phyloP scores from a whole-genome alignment of 2,329 filamentous ascomycete species.

The Ceratocystis lukuohia region DNA sequence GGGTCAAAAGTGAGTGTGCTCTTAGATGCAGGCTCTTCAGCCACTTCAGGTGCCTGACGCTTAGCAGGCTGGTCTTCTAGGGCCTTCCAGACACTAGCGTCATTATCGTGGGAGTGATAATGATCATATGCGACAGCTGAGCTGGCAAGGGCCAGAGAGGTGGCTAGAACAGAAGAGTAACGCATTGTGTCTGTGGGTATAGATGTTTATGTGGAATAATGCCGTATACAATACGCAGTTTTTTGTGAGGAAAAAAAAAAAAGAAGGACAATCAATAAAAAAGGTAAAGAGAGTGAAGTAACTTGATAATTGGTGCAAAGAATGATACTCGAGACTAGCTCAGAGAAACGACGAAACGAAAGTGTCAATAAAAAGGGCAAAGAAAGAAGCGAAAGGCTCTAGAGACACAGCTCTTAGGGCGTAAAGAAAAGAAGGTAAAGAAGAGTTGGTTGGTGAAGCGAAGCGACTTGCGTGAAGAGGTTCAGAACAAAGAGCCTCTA shows the following conservation, averaged over 20 bases:
- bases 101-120: neutral
- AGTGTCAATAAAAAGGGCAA: neutral
- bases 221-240: neutral
- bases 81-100: slow-evolving; percentile 1
- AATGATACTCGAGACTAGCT: slow-evolving; percentile 7
- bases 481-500: neutral
- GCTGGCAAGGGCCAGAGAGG: neutral
- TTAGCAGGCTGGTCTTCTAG: neutral
- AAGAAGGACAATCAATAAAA: neutral
- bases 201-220: neutral
- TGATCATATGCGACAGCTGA: neutral
- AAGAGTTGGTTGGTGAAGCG: neutral
- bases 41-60: neutral
- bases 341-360: neutral
- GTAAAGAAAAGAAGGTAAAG: neutral
- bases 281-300: neutral
- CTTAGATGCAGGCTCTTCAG: slow-evolving; percentile 19
- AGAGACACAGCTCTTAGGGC: neutral
- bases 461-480: neutral
- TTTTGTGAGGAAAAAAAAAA: too few species aligned
- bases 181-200: slow-evolving; percentile 2
- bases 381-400: neutral
- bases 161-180: slow-evolving; percentile 1
- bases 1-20: slow-evolving; percentile 25
- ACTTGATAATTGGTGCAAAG: neutral